Conservation (phyloP, 495 filamentous ascomycete genomes). For the Oidiodendron maius region DNA sequence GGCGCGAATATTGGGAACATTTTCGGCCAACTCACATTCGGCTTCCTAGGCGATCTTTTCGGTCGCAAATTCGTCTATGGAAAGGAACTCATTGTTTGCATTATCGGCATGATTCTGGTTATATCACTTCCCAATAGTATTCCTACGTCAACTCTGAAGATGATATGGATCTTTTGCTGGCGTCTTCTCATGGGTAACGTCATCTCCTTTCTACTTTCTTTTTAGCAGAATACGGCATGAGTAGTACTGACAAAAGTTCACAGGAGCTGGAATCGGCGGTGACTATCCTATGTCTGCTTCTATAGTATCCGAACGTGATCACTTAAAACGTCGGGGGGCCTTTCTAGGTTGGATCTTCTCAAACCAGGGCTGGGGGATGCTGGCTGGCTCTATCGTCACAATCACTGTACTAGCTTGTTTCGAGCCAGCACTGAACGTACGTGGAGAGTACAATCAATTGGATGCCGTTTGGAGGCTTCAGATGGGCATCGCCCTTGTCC, state of each 20-base stretch:
- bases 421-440: slow-evolving; percentile 48
- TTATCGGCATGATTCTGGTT: slow-evolving; percentile 66
- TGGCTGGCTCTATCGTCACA: slow-evolving; percentile 61
- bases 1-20: slow-evolving; percentile 68
- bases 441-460: slow-evolving; percentile 41
- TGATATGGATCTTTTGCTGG: not conserved
- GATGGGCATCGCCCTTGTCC: slow-evolving; percentile 69
- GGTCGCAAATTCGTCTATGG: slow-evolving; percentile 76
- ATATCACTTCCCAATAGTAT: slow-evolving; percentile 21
- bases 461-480: slow-evolving; percentile 79
- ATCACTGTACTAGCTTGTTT: slow-evolving; percentile 65
- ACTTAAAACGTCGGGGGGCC: not conserved
- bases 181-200: slow-evolving; percentile 57
- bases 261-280: slow-evolving; percentile 68
- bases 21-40: slow-evolving; percentile 70
- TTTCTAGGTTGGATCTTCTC: not conserved
- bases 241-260: no score
- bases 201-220: no score
- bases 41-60: slow-evolving; percentile 66
- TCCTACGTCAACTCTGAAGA: not conserved
- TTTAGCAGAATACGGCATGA: no score
- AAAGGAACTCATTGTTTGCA: slow-evolving; percentile 73
- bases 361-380: slow-evolving; percentile 42
- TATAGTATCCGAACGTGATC: not conserved
- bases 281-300: slow-evolving; percentile 67